These are phyloP conservation scores for Amanita rubescens DNA, from an alignment of 768 basidiomycete species.

Conservation along the genomic window DNA sequence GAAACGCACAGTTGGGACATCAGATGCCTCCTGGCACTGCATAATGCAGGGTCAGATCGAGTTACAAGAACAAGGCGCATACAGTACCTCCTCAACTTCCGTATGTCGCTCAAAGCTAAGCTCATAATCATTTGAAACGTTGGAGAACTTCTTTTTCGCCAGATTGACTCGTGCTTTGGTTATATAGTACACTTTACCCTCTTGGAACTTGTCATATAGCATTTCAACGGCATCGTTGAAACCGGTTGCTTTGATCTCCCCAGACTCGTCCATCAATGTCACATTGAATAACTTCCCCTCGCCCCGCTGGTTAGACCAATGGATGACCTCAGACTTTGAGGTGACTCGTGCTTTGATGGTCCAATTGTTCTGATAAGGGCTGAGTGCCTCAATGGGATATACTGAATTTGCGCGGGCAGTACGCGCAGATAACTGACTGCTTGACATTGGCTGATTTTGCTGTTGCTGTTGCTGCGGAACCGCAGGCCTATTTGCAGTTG, in stretches of 20 bases:
- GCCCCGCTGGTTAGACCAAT: constrained; percentile 84
- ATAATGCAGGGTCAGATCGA: background rate
- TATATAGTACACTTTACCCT: constrained; percentile 89
- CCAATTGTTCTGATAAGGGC: constrained; percentile 98
- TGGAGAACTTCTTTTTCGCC: constrained; percentile 95
- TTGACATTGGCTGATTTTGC: constrained; percentile 5
- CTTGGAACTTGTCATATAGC: constrained; percentile 78
- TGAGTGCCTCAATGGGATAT: constrained; percentile 88
- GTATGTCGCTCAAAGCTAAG: constrained; percentile 79
- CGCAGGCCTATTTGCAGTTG: constrained; percentile 8
- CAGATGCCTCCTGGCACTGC: constrained; percentile 73
- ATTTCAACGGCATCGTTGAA: constrained; percentile 85
- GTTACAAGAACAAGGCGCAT: background rate
- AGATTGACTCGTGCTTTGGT: constrained; percentile 89
- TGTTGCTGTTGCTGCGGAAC: constrained; percentile 14
- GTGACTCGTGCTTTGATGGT: constrained; percentile 93
- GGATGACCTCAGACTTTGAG: constrained; percentile 80
- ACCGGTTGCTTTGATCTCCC: constrained; percentile 84
- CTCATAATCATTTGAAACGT: constrained; percentile 88
- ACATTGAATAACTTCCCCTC: constrained; percentile 95
- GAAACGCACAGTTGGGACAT: constrained; percentile 79
- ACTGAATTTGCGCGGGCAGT: constrained; percentile 27
- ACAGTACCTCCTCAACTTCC: constrained; percentile 72
- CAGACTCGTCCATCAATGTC: constrained; percentile 91
- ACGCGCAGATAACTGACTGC: constrained; percentile 15